Percentiles rank a stretch among this genome's conserved stretches.
Conservation (phyloP, 164 flowering plant genomes). For the Magnolia kwangsiensis region DNA sequence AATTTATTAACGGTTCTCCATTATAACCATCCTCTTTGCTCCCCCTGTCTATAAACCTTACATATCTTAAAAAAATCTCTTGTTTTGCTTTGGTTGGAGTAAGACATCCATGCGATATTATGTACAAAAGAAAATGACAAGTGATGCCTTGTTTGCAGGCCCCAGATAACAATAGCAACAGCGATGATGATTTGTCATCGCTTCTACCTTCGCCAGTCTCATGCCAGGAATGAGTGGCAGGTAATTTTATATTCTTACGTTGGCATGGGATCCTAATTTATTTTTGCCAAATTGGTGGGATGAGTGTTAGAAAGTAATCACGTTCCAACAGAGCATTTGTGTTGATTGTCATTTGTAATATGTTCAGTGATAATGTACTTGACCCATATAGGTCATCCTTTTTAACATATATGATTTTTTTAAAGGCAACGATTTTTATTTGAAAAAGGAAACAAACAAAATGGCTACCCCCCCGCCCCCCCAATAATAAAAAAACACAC, state of each 20-base stretch:
- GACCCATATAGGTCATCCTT: no score
- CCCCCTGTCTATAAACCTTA: neutral
- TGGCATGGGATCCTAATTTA: neutral
- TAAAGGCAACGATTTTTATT: no score
- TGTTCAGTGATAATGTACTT: neutral
- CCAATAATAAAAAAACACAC: no score
- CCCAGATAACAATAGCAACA: slow-evolving; percentile 53
- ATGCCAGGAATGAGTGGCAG: slow-evolving; percentile 62
- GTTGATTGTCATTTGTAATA: neutral
- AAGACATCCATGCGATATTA: neutral
- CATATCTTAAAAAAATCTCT: neutral
- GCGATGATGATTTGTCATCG: slow-evolving; percentile 68
- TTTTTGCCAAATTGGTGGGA: neutral
- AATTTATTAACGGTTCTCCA: neutral
- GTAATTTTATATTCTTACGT: slow-evolving; percentile 22
- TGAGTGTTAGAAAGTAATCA: neutral
- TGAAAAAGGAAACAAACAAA: no score
- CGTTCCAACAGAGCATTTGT: neutral
- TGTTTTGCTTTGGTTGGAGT: neutral
- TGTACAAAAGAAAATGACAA: neutral
- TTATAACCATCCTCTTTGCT: neutral
- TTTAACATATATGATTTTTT: no score
- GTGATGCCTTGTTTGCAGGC: slow-evolving; percentile 36
- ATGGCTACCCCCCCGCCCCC: no score
- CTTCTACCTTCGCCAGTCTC: slow-evolving; percentile 63